Evolutionary conservation across 768 basidiomycete genomes (phyloP).

Genomic region (Xanthoconium stramineum): DNA sequence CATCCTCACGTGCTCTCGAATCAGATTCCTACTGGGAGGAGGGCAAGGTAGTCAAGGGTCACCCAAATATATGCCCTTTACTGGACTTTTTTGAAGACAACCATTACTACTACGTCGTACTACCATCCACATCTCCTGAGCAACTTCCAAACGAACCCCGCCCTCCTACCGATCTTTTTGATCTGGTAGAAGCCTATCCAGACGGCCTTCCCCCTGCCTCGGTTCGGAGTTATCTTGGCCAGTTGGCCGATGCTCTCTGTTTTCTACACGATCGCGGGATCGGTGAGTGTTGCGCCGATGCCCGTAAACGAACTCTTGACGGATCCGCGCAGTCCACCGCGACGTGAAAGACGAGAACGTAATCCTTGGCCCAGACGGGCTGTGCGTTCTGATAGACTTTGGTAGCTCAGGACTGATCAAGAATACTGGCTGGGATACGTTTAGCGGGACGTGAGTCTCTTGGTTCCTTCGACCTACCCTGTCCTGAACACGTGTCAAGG

Average conservation of each 20-base stretch:
- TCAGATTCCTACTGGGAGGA: constrained; percentile 55
- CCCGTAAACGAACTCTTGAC: constrained; percentile 9
- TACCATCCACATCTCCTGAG: constrained; percentile 73
- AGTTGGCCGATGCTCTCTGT: constrained; percentile 85
- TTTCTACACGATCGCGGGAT: constrained; percentile 93
- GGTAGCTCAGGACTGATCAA: constrained; percentile 87
- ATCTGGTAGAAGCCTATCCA: constrained; percentile 88
- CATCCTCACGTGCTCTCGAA: constrained; percentile 11
- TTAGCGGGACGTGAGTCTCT: constrained; percentile 82
- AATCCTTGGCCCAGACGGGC: constrained; percentile 73
- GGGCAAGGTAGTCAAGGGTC: constrained; percentile 74
- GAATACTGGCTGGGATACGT: constrained; percentile 85
- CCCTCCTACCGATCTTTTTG: constrained; percentile 84
- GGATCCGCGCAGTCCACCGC: constrained; percentile 66
- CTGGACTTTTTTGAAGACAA: constrained; percentile 96
- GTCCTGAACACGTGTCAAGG: constrained; percentile 36
- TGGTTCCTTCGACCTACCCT: background rate
- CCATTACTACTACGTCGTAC: constrained; percentile 92
- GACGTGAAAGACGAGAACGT: constrained; percentile 99
- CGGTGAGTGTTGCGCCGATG: constrained; percentile 45
- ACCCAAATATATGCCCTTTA: constrained; percentile 93
- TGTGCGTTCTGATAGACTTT: constrained; percentile 94
- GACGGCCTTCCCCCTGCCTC: constrained; percentile 74
- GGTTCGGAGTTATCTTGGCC: constrained; percentile 83
- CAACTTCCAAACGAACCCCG: constrained; percentile 47